A percentile compares a stretch with the other conserved stretches of the same genome.
These are phyloP conservation scores for Colletotrichum acutatum DNA, from an alignment of 2,329 filamentous ascomycete species.

Conservation along the genomic window DNA sequence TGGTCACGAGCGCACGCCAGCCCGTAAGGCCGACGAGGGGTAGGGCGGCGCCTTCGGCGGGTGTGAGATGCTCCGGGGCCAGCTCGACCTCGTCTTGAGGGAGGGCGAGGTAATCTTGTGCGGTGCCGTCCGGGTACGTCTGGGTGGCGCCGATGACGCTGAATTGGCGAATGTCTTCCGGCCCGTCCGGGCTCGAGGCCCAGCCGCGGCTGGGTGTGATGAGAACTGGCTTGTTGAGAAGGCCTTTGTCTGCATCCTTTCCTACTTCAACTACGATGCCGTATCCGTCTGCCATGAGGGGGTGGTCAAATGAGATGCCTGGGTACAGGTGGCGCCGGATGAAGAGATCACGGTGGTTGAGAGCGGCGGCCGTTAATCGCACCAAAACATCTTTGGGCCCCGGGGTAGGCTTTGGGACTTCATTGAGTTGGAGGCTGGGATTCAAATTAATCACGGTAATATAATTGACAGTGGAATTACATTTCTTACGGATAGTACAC, in stretches of 20 bases:
- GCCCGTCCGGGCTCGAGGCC: constrained; percentile 76
- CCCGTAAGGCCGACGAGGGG: constrained; percentile 88
- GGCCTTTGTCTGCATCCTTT: constrained; percentile 51
- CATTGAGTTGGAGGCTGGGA: constrained; percentile 66
- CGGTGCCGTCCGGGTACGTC: constrained; percentile 73
- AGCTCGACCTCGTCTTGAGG: constrained; percentile 79
- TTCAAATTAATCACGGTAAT: neutral
- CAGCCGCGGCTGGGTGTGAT: constrained; percentile 84
- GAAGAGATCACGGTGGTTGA: constrained; percentile 97
- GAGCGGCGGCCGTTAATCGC: constrained; percentile 79
- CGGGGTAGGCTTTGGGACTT: constrained; percentile 71
- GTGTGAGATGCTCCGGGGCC: constrained; percentile 76
- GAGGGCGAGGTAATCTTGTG: constrained; percentile 78
- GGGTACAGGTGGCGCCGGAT: constrained; percentile 94
- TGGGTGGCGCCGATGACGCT: constrained; percentile 77
- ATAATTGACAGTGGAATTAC: too few species aligned
- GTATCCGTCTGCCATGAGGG: constrained; percentile 85
- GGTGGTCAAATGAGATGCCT: constrained; percentile 79
- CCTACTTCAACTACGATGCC: constrained; percentile 78
- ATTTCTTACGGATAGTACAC: constrained; percentile 81
- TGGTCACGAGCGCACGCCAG: constrained; percentile 87
- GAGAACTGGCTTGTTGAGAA: constrained; percentile 76
- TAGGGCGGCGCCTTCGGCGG: constrained; percentile 83
- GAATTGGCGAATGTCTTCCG: constrained; percentile 71
- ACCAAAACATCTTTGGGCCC: constrained; percentile 78